These are phyloP conservation scores for Pythium chondricola DNA, from an alignment of 352 stramenopile genomes.

Conservation along the genomic window DNA sequence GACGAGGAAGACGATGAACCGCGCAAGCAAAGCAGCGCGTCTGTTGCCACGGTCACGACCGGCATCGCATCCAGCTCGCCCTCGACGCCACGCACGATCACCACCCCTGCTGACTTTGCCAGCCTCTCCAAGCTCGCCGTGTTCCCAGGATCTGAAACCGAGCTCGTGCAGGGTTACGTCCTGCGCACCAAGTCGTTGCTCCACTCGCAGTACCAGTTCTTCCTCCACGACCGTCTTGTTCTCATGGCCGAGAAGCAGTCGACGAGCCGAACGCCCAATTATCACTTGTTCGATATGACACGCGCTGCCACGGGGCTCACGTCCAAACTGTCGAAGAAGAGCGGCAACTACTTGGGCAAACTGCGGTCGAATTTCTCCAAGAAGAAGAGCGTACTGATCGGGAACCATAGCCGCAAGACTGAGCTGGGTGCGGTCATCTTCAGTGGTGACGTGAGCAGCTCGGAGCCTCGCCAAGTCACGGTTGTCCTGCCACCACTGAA, in stretches of 20 bases:
- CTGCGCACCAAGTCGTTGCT: slow-evolving; percentile 49
- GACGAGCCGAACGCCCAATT: slow-evolving; percentile 78
- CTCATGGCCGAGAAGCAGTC: slow-evolving; percentile 64
- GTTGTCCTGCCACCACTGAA: slow-evolving; percentile 47
- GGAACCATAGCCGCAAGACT: slow-evolving; percentile 58
- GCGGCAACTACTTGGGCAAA: slow-evolving; percentile 87
- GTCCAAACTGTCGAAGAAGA: slow-evolving; percentile 76
- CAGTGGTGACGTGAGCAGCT: slow-evolving; percentile 33
- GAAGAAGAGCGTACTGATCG: slow-evolving; percentile 68
- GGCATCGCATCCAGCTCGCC: slow-evolving; percentile 4
- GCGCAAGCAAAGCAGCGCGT: slow-evolving; percentile 10
- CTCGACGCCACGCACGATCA: slow-evolving; percentile 4
- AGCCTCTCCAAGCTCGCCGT: slow-evolving; percentile 77
- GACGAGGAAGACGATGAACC: slow-evolving; percentile 51
- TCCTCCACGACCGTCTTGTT: slow-evolving; percentile 49
- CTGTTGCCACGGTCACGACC: slow-evolving; percentile 14
- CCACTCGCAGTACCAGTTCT: slow-evolving; percentile 58
- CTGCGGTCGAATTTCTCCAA: slow-evolving; percentile 70
- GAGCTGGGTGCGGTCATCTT: slow-evolving; percentile 74
- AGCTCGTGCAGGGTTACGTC: slow-evolving; percentile 41
- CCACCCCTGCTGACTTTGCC: slow-evolving; percentile 10
- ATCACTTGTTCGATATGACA: slow-evolving; percentile 85
- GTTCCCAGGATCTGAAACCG: slow-evolving; percentile 48
- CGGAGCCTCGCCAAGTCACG: slow-evolving; percentile 40
- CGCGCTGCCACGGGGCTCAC: slow-evolving; percentile 32